Conservation (phyloP, 1,284 basidiomycete genomes). For the Athelia psychrophila region DNA sequence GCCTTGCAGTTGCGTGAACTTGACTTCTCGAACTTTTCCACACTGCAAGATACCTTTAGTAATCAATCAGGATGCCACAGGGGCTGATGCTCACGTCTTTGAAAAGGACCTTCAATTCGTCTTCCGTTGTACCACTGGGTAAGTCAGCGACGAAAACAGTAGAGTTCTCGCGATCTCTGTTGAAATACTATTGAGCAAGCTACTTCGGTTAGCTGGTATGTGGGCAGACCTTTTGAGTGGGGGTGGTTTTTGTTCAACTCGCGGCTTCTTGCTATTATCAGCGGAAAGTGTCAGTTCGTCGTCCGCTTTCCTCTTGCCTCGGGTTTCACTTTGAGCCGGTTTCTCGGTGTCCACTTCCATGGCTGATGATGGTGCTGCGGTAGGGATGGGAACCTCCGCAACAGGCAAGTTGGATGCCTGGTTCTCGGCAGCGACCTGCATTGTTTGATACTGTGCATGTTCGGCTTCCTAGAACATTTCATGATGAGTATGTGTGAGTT, state of each 20-base stretch:
- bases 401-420: slow-evolving; percentile 36
- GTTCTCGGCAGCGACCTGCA: slow-evolving; percentile 48
- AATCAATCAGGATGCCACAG: not conserved
- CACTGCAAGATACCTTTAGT: slow-evolving; percentile 52
- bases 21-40: slow-evolving; percentile 78
- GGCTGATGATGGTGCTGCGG: not conserved
- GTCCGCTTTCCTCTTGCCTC: slow-evolving; percentile 52
- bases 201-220: not conserved
- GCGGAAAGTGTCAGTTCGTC: slow-evolving; percentile 42
- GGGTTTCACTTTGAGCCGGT: slow-evolving; percentile 30
- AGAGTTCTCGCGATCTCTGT: slow-evolving; percentile 92
- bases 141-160: slow-evolving; percentile 87
- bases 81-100: slow-evolving; percentile 65
- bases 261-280: slow-evolving; percentile 55
- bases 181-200: not conserved
- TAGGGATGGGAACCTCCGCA: slow-evolving; percentile 24
- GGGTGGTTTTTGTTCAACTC: slow-evolving; percentile 42
- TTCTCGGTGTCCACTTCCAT: slow-evolving; percentile 10
- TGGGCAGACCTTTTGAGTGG: slow-evolving; percentile 60
- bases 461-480: slow-evolving; percentile 51
- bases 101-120: slow-evolving; percentile 75
- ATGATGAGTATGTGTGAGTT: not conserved
- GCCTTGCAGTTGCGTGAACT: slow-evolving; percentile 59
- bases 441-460: slow-evolving; percentile 48
- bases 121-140: slow-evolving; percentile 53